Percentiles rank a stretch among this genome's conserved stretches.
These are phyloP conservation scores for Ophiostoma perfectum DNA, from an alignment of 2,329 filamentous ascomycete species.

Conservation along the genomic window DNA sequence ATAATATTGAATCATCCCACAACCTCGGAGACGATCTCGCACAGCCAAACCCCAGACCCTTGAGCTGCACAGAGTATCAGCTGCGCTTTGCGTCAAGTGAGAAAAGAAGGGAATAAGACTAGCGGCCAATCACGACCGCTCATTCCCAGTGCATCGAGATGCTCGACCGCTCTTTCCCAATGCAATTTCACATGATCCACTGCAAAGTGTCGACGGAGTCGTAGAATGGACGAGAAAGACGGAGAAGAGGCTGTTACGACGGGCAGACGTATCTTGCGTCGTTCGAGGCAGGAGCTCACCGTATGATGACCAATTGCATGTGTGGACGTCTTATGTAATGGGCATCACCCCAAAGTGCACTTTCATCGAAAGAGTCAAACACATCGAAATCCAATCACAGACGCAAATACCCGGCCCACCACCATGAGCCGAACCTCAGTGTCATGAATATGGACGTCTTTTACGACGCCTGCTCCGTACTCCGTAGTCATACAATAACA, in stretches of 20 bases:
- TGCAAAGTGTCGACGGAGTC: not conserved
- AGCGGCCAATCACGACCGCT: not conserved
- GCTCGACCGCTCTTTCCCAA: not conserved
- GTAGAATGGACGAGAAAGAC: not conserved
- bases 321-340: not conserved
- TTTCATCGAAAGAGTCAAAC: not conserved
- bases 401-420: not conserved
- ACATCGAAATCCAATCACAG: not conserved
- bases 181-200: constrained; percentile 8
- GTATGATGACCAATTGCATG: not conserved
- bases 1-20: not conserved
- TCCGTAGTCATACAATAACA: not conserved
- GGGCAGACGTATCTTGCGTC: not conserved
- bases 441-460: not conserved
- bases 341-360: too few species aligned
- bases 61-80: too few species aligned
- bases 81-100: too few species aligned
- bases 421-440: not conserved
- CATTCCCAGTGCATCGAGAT: not conserved
- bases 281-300: not conserved
- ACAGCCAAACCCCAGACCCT: too few species aligned
- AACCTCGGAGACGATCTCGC: too few species aligned
- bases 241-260: constrained; percentile 1
- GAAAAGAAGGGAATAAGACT: too few species aligned
- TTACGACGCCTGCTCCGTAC: too few species aligned